Percentiles rank a stretch among this genome's conserved stretches.
These are phyloP conservation scores for Meyerozyma elateridarum DNA, from an alignment of 1,139 yeast genomes.

Conservation along the genomic window DNA sequence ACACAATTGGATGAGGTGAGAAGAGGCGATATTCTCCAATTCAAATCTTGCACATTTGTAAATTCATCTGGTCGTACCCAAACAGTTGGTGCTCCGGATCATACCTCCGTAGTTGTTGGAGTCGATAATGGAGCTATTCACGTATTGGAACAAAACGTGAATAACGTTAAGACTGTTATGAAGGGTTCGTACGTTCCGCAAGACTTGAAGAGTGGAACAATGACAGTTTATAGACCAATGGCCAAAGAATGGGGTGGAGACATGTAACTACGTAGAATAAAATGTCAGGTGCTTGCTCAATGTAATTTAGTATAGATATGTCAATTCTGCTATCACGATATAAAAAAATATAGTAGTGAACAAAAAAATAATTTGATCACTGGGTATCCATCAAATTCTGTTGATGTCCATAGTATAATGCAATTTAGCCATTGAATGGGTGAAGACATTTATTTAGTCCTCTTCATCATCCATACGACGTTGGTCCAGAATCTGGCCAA, in stretches of 20 bases:
- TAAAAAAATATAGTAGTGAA: too few relatives aligned
- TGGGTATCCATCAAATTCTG: too few relatives aligned
- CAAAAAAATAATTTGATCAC: too few relatives aligned
- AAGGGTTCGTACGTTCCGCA: conserved; percentile 40
- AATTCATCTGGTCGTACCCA: conserved; percentile 23
- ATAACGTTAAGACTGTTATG: conserved; percentile 45
- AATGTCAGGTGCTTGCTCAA: too few relatives aligned
- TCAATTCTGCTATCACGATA: too few relatives aligned
- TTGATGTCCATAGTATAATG: too few relatives aligned
- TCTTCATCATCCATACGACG: conserved; percentile 56
- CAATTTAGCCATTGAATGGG: too few relatives aligned
- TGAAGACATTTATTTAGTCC: too few relatives aligned
- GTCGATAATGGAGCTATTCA: conserved; percentile 27
- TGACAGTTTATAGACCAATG: conserved; percentile 54
- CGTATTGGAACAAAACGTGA: conserved; percentile 61
- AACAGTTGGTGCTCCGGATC: conserved; percentile 59
- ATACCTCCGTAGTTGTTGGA: conserved; percentile 56
- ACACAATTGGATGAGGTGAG: conserved; percentile 30
- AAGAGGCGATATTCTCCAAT: conserved; percentile 42
- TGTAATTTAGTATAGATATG: too few relatives aligned
- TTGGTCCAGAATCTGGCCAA: conserved; percentile 48
- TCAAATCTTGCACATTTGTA: conserved; percentile 39
- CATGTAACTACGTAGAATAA: conserved; percentile 13
- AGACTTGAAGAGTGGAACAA: conserved; percentile 43
- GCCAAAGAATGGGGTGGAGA: conserved; percentile 50